Conservation (phyloP, 2,329 filamentous ascomycete species). For the Alternaria conjuncta region DNA sequence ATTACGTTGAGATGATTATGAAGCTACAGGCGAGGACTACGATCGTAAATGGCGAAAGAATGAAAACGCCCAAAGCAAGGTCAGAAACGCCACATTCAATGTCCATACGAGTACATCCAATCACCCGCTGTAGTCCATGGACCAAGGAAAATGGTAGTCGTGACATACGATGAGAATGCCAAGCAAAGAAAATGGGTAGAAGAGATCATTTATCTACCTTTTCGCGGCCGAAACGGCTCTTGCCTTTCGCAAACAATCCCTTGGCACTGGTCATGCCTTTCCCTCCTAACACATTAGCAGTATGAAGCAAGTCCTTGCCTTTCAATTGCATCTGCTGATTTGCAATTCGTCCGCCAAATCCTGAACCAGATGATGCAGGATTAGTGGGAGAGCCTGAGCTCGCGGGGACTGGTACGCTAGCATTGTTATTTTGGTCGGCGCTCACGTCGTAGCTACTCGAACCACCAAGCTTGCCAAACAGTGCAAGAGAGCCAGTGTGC, state of each 20-base stretch:
- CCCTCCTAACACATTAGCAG: slow-evolving; percentile 73
- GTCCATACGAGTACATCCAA: slow-evolving; percentile 20
- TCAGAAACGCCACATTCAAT: slow-evolving; percentile 17
- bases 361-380: slow-evolving; percentile 23
- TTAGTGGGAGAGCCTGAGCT: slow-evolving; percentile 29
- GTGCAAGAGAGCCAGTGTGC: slow-evolving; percentile 43
- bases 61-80: slow-evolving; percentile 29
- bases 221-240: slow-evolving; percentile 78
- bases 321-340: slow-evolving; percentile 69
- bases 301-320: slow-evolving; percentile 87
- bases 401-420: slow-evolving; percentile 37
- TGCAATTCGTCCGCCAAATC: slow-evolving; percentile 28
- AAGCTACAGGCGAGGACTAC: slow-evolving; percentile 30
- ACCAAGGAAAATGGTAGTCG: slow-evolving; percentile 13
- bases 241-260: slow-evolving; percentile 88
- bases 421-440: slow-evolving; percentile 29
- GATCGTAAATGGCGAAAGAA: slow-evolving; percentile 24
- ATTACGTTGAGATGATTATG: slow-evolving; percentile 41
- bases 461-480: slow-evolving; percentile 45
- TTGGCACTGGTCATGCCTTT: slow-evolving; percentile 83
- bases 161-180: slow-evolving; percentile 14
- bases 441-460: slow-evolving; percentile 23
- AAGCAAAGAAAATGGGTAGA: slow-evolving; percentile 25
- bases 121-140: slow-evolving; percentile 19
- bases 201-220: slow-evolving; percentile 84